Evolutionary conservation across 192 early-diverging fungal genomes (phyloP), one percentile per base, ranked within the genome.

Genomic region (Neocallimastix lanati): DNA sequence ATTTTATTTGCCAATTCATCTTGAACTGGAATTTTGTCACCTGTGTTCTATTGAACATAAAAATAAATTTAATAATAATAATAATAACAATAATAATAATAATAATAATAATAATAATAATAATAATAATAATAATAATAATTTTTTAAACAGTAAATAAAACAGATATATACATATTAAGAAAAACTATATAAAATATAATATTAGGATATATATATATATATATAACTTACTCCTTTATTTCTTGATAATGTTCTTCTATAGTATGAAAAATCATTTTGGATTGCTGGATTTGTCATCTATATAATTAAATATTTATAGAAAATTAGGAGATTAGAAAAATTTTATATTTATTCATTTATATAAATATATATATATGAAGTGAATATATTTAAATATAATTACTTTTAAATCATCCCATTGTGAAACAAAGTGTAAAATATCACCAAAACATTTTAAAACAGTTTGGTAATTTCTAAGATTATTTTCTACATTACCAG

Each of bases 211-310:
- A 79, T 80, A 78, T 21, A 35, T 29, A 30, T 80, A 81, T 28
- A 78, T 35, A 78, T 82, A 29, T 76, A 40, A 87, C 87, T 84
- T 86, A 86, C 88, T 81, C 90, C 89, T 78, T 91, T 87, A 81
- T 94, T 94, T 67, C 94, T 92, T 36, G 90, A 89, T 29, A 96
- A 85, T 77, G 95, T 94, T 78, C 97, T 89, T 58, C 96, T 93
- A 81, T 99, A 99, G 83, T 95, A 99, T 58, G 96, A 96, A 83
- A 99, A 96, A 81, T 99, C 97, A 85, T 99, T 99, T 84, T 99
- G 97, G 80, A 98, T 89, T 81, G 91, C 90, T 21, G 92, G 90
- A 67, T 90, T 93, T 81, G 84, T 86, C 91, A 94, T 93, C 92
- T 92, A 81, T 7, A 77, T 50, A 14, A n/a, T n/a, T n/a, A n/a